These are phyloP conservation scores for Ascochyta viciae-villosae DNA, from an alignment of 2,329 filamentous ascomycete genomes.

Conservation along the genomic window DNA sequence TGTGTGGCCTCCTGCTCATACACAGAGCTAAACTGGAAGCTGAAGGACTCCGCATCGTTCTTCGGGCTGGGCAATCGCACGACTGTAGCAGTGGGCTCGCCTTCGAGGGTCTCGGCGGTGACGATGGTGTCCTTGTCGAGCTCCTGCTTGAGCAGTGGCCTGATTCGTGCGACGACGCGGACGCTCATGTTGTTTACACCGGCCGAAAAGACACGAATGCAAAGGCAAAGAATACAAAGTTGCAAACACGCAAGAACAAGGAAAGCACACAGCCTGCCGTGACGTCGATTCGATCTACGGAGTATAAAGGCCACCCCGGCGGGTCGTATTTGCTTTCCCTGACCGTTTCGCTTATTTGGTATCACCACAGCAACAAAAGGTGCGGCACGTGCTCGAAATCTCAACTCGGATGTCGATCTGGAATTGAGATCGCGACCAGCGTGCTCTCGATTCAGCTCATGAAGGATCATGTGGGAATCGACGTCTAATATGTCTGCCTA, in stretches of 20 bases:
- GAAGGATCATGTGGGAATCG: no score
- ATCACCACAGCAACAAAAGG: conserved; percentile 12
- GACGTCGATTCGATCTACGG: conserved; percentile 37
- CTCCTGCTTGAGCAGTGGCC: conserved; percentile 86
- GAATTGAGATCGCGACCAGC: not conserved
- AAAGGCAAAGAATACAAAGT: conserved; percentile 26
- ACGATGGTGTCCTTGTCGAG: conserved; percentile 88
- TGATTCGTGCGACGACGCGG: conserved; percentile 87
- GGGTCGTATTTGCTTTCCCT: conserved; percentile 16
- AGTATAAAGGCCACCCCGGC: conserved; percentile 18
- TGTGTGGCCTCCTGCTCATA: conserved; percentile 83
- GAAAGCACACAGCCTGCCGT: conserved; percentile 40
- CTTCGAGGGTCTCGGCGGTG: conserved; percentile 58
- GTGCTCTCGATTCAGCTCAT: no score
- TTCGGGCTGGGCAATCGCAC: conserved; percentile 94
- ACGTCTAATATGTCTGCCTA: no score
- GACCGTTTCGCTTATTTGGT: conserved; percentile 11
- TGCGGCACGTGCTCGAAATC: conserved; percentile 21
- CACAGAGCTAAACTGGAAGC: conserved; percentile 92
- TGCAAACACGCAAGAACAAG: conserved; percentile 38
- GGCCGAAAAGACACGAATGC: conserved; percentile 15
- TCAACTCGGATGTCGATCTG: not conserved
- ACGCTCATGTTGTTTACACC: conserved; percentile 62
- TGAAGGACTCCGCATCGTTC: conserved; percentile 89
- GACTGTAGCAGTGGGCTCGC: conserved; percentile 60